Conservation (phyloP, 2,329 filamentous ascomycete genomes). For the Epicoccum sorghinum region DNA sequence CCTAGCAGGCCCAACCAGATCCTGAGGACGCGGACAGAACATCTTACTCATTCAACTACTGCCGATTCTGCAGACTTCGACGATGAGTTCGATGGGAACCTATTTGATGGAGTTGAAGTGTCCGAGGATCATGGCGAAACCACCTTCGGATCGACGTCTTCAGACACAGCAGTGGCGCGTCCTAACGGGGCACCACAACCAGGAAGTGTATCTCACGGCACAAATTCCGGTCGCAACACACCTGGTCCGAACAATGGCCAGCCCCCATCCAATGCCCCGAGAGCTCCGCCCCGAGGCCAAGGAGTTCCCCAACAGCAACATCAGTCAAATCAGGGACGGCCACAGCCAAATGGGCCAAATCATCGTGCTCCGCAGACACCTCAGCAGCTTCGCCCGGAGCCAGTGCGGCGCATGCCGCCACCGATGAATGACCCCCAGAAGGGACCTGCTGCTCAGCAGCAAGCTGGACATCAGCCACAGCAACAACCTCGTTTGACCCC, state of each 20-base stretch:
- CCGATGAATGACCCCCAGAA: constrained; percentile 29
- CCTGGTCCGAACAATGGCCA: constrained; percentile 28
- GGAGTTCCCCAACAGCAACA: constrained; percentile 31
- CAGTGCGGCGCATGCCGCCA: constrained; percentile 29
- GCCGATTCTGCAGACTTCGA: constrained; percentile 57
- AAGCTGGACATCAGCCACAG: constrained; percentile 25
- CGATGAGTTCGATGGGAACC: constrained; percentile 62
- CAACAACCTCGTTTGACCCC: constrained; percentile 35
- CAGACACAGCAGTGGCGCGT: constrained; percentile 21
- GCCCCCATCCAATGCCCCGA: constrained; percentile 27
- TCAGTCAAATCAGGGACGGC: constrained; percentile 33
- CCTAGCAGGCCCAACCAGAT: constrained; percentile 31
- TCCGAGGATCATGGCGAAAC: constrained; percentile 69
- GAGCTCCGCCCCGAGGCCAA: constrained; percentile 33
- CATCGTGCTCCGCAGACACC: constrained; percentile 39
- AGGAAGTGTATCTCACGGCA: constrained; percentile 19
- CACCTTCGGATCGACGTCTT: constrained; percentile 34
- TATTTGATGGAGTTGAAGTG: constrained; percentile 63
- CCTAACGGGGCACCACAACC: constrained; percentile 21
- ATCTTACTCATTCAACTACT: constrained; percentile 41
- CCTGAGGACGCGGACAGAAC: constrained; percentile 38
- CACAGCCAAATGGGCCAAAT: constrained; percentile 30
- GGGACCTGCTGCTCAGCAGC: constrained; percentile 26
- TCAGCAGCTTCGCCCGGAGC: constrained; percentile 30
- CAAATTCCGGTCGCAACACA: constrained; percentile 28